phyloP scores from a whole-genome alignment of 208 protist species.

The Polymyxa betae region DNA sequence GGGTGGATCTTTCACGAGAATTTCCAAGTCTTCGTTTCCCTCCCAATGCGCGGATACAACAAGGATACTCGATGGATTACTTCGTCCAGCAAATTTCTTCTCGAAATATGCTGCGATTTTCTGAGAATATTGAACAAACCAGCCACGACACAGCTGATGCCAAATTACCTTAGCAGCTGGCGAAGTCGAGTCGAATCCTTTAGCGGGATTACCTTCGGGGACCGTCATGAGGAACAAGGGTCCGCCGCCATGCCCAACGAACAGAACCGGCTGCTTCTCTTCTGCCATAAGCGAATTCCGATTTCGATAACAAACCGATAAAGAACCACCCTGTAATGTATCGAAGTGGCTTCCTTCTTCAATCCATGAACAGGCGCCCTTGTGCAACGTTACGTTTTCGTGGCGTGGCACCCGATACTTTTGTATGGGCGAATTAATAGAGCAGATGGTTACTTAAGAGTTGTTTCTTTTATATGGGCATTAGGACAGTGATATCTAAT shows the following conservation, averaged over 20 bases:
- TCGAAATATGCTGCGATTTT: not conserved
- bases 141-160: not conserved
- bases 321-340: no score
- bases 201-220: not conserved
- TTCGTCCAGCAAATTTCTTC: not conserved
- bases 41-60: slow-evolving; percentile 42
- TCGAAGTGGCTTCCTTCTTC: no score
- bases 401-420: no score
- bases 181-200: not conserved
- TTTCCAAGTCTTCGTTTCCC: not conserved
- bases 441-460: no score
- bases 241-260: slow-evolving; percentile 25
- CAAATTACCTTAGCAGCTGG: not conserved
- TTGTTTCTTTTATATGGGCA: no score
- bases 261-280: slow-evolving; percentile 3
- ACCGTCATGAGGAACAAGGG: slow-evolving; percentile 3
- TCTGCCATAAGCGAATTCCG: no score
- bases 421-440: no score
- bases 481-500: no score
- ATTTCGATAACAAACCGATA: no score
- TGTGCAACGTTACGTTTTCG: no score
- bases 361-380: no score
- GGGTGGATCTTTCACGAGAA: not conserved
- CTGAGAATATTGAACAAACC: not conserved
- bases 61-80: not conserved